A percentile compares a stretch with the other conserved stretches of the same genome.
Evolutionary conservation across 148 eudicot genomes (phyloP).

Genomic region (Rhododendron griersonianum): DNA sequence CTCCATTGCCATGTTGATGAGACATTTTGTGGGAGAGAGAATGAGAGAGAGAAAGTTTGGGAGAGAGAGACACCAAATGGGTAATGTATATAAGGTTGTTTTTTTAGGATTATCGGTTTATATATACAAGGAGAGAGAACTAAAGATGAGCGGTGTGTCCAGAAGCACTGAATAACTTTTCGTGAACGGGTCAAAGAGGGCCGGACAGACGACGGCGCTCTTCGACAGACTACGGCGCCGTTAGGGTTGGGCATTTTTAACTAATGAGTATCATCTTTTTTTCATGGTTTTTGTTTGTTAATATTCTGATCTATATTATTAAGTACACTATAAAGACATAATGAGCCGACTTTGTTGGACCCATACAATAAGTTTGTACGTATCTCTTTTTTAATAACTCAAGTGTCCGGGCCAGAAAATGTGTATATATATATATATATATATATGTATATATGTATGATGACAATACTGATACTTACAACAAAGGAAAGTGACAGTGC

Average conservation of each 20-base stretch:
- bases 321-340: too few relatives aligned
- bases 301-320: too few relatives aligned
- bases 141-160: not conserved
- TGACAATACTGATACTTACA: too few relatives aligned
- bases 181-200: not conserved
- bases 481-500: too few relatives aligned
- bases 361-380: too few relatives aligned
- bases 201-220: not conserved
- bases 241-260: not conserved
- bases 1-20: slow-evolving; percentile 20
- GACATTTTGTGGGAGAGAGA: not conserved
- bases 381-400: too few relatives aligned
- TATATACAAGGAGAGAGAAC: not conserved
- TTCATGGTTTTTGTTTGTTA: too few relatives aligned
- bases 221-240: not conserved
- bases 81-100: not conserved
- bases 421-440: too few relatives aligned
- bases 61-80: not conserved
- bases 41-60: too few relatives aligned
- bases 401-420: too few relatives aligned
- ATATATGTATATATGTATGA: too few relatives aligned
- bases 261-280: not conserved
- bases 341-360: not conserved
- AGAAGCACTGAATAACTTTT: not conserved
- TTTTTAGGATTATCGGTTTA: not conserved